These are phyloP conservation scores for Trichoderma simmonsii DNA, from an alignment of 2,329 filamentous ascomycete species.

Conservation along the genomic window DNA sequence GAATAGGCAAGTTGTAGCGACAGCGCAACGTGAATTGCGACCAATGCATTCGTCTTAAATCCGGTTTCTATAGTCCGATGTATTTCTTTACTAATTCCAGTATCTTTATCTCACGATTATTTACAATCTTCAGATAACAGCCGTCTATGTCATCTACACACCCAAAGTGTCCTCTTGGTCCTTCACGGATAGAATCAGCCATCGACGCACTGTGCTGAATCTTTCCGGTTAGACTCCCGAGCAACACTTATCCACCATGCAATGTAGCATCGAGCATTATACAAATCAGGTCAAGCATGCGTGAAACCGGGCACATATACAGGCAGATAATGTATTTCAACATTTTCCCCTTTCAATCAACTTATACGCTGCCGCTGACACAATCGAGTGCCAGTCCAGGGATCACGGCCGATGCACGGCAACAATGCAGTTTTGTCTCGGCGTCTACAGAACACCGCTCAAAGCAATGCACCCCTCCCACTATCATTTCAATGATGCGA, in stretches of 20 bases:
- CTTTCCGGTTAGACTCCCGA: constrained; percentile 1
- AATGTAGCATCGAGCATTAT: not conserved
- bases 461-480: not conserved
- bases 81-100: not conserved
- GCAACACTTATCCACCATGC: not conserved
- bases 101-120: not conserved
- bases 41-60: not conserved
- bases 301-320: not conserved
- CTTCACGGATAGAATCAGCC: not conserved
- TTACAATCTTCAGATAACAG: not conserved
- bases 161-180: not conserved
- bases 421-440: not conserved
- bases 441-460: not conserved
- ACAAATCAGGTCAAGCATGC: not conserved
- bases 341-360: not conserved
- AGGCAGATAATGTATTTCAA: not conserved
- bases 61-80: not conserved
- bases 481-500: not conserved
- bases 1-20: not conserved
- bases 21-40: not conserved
- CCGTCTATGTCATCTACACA: not conserved
- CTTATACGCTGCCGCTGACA: not conserved
- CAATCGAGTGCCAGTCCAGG: not conserved
- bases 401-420: not conserved
- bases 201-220: not conserved